These are phyloP conservation scores for Xylaria sp. DNA, from an alignment of 2,329 filamentous ascomycete genomes.

Conservation along the genomic window DNA sequence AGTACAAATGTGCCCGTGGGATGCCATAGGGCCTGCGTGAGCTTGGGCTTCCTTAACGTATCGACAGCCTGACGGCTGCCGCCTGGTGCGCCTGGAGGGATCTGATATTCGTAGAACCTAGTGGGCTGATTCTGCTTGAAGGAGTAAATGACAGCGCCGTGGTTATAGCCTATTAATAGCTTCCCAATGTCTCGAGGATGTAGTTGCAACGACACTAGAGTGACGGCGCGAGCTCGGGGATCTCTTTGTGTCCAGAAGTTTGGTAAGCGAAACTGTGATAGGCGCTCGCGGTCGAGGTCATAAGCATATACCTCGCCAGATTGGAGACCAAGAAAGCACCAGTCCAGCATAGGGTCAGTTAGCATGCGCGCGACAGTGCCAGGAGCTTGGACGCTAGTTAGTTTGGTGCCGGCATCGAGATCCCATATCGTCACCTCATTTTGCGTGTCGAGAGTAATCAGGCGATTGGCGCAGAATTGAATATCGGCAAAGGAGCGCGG, in stretches of 20 bases:
- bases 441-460: conserved; percentile 83
- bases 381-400: conserved; percentile 76
- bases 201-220: conserved; percentile 79
- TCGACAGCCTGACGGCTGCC: conserved; percentile 70
- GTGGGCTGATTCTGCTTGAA: conserved; percentile 87
- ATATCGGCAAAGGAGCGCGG: conserved; percentile 76
- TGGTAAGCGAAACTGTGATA: conserved; percentile 79
- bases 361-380: conserved; percentile 76
- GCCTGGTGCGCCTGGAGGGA: conserved; percentile 84
- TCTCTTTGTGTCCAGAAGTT: conserved; percentile 84
- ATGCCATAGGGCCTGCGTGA: conserved; percentile 91
- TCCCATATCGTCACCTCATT: conserved; percentile 88
- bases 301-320: conserved; percentile 90
- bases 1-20: conserved; percentile 89
- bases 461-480: conserved; percentile 84
- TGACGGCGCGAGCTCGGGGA: conserved; percentile 62
- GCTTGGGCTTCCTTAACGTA: conserved; percentile 69
- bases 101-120: conserved; percentile 81
- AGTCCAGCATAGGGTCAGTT: conserved; percentile 91
- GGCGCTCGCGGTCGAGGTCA: conserved; percentile 80
- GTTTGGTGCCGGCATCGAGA: conserved; percentile 69
- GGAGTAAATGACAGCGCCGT: conserved; percentile 88
- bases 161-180: conserved; percentile 85
- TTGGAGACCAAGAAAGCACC: conserved; percentile 83
- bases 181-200: conserved; percentile 93